Percentiles rank a stretch among this genome's conserved stretches.
Conservation (phyloP, 345 rosid species). For the Aurinia saxatilis region DNA sequence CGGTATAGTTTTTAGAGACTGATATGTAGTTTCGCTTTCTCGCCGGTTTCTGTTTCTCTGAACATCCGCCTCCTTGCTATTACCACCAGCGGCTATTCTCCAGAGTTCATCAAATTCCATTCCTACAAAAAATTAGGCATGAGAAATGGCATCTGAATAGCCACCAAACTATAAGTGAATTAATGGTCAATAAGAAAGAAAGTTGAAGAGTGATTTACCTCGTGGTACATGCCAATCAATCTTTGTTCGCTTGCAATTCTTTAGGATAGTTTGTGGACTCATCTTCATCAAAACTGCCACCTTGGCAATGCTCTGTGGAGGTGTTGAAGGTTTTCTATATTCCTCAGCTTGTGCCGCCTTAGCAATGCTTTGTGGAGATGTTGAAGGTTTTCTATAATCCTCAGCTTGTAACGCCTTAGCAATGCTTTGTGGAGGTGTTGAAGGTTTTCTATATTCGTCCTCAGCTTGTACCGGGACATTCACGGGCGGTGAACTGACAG, state of each 20-base stretch:
- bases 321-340: background rate
- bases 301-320: background rate
- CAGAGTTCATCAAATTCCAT: slow-evolving; percentile 47
- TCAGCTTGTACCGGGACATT: slow-evolving; percentile 11
- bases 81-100: slow-evolving; percentile 79
- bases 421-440: background rate
- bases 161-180: slow-evolving; percentile 23
- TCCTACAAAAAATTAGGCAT: slow-evolving; percentile 50
- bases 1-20: slow-evolving; percentile 51
- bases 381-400: too few species aligned
- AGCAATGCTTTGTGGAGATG: slow-evolving; percentile 14
- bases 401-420: background rate
- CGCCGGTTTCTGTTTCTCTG: slow-evolving; percentile 81
- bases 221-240: slow-evolving; percentile 72
- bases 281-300: slow-evolving; percentile 24
- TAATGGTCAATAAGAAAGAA: background rate
- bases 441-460: slow-evolving; percentile 21
- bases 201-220: slow-evolving; percentile 44
- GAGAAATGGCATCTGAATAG: background rate
- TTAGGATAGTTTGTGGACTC: slow-evolving; percentile 38
- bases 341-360: background rate
- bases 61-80: slow-evolving; percentile 83
- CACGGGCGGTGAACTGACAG: slow-evolving; percentile 11
- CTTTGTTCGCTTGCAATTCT: slow-evolving; percentile 42
- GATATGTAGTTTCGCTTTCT: slow-evolving; percentile 69